Base-by-base conservation (phyloP, 192 early-diverging fungal species). In the Podochytrium sp. region DNA sequence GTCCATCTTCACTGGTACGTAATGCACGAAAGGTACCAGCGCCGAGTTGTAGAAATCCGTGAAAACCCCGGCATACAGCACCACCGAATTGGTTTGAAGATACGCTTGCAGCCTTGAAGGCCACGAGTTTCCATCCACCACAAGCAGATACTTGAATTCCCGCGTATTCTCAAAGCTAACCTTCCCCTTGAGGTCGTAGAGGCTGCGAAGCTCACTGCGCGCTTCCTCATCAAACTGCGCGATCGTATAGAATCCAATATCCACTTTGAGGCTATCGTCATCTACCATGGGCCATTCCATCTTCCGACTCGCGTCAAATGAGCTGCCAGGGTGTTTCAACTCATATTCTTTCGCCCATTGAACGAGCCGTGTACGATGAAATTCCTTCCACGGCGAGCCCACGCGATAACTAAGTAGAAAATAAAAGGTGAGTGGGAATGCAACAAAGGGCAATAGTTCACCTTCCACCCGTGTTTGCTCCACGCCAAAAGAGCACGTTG, bases 401-500 rank as follows among this genome's bases (percentile, higher is more conserved):
- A 20, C 18, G 18, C 25, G n/a, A 35, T 34, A 74, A 57, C 30
- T n/a, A n/a, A n/a, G n/a, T n/a, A n/a, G n/a, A n/a, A n/a, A n/a
- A n/a, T n/a, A n/a, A n/a, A n/a, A n/a, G n/a, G n/a, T n/a, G n/a
- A n/a, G n/a, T n/a, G n/a, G n/a, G n/a, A n/a, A n/a, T n/a, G n/a
- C n/a, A n/a, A n/a, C n/a, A n/a, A n/a, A n/a, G n/a, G n/a, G n/a
- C n/a, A n/a, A n/a, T n/a, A n/a, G n/a, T 27, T 23, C n/a, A 3
- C 42, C 39, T 66, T 10, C 59, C 49, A 72, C 68, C 66, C 30
- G 74, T 76, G 33, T 35, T 76, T 1, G 51, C 35, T 32, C 61
- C 74, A 10, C 61, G 50, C 74, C 74, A 77, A 49, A 74, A 74
- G 12, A 75, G 30, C 7, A 42, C 56, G 2, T 10, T 58, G 56